A percentile compares a stretch with the other conserved stretches of the same genome.
Conservation (phyloP, 345 rosid species). For the Pistacia vera region DNA sequence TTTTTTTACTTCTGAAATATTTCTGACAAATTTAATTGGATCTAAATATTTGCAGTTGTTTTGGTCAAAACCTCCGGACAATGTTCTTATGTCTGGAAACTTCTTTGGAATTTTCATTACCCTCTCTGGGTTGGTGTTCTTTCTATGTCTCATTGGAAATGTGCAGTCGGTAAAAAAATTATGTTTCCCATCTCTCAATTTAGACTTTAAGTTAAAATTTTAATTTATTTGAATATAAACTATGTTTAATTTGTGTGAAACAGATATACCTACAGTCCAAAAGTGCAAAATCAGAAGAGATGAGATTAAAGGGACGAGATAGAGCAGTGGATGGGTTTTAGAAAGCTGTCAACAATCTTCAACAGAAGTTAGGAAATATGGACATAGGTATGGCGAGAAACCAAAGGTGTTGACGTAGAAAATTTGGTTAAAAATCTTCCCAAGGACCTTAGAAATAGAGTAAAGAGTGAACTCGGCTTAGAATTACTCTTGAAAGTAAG, state of each 20-base stretch:
- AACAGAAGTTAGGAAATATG: not conserved
- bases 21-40: too few relatives aligned
- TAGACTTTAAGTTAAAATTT: too few relatives aligned
- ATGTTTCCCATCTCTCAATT: too few relatives aligned
- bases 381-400: not conserved
- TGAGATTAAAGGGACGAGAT: not conserved
- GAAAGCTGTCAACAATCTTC: not conserved
- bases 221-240: too few relatives aligned
- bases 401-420: not conserved
- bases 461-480: not conserved
- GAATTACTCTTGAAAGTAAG: too few relatives aligned
- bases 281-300: not conserved
- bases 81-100: constrained; percentile 18
- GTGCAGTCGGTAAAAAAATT: not conserved
- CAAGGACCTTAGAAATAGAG: not conserved
- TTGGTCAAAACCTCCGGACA: not conserved
- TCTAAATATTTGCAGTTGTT: not conserved
- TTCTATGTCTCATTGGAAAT: constrained; percentile 3
- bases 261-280: not conserved
- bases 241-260: too few relatives aligned
- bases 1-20: too few relatives aligned
- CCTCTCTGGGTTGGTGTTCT: not conserved
- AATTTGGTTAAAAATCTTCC: not conserved
- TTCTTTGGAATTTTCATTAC: not conserved
- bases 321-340: not conserved